phyloP scores from a whole-genome alignment of 2,329 filamentous ascomycete genomes.

The Mariannaea sp. region DNA sequence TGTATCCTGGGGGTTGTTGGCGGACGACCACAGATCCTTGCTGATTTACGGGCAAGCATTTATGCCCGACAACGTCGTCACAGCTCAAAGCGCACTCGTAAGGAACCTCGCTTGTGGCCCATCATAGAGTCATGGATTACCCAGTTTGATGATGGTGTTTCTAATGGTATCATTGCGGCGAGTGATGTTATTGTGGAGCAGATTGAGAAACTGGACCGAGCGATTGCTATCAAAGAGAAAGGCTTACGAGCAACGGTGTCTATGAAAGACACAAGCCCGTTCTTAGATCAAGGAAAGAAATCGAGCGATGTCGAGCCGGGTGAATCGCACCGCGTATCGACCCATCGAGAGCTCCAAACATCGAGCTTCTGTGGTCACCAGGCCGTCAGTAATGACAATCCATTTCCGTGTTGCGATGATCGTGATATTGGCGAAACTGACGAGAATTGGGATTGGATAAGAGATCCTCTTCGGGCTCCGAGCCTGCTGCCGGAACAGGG shows the following conservation, averaged over 20 bases:
- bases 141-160: conserved; percentile 33
- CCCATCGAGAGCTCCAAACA: neutral
- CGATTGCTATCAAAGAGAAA: conserved; percentile 9
- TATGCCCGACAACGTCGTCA: conserved; percentile 41
- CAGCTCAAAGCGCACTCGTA: conserved; percentile 22
- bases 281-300: neutral
- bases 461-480: conserved; percentile 13
- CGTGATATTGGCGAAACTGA: conserved; percentile 7
- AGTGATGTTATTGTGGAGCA: conserved; percentile 22
- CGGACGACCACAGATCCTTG: conserved; percentile 47
- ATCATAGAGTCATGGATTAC: conserved; percentile 53
- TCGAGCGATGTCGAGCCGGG: neutral
- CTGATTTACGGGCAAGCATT: conserved; percentile 52
- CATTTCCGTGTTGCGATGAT: neutral
- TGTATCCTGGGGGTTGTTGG: conserved; percentile 58
- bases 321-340: neutral
- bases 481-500: conserved; percentile 19
- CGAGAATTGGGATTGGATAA: conserved; percentile 27
- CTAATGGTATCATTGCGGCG: conserved; percentile 6
- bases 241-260: neutral
- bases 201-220: conserved; percentile 10
- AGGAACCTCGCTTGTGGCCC: conserved; percentile 44
- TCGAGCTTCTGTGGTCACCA: neutral
- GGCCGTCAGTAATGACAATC: neutral
- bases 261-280: neutral